These are phyloP conservation scores for Pelargonium fulgidum DNA, from an alignment of 441 rosid genomes.

Conservation along the genomic window DNA sequence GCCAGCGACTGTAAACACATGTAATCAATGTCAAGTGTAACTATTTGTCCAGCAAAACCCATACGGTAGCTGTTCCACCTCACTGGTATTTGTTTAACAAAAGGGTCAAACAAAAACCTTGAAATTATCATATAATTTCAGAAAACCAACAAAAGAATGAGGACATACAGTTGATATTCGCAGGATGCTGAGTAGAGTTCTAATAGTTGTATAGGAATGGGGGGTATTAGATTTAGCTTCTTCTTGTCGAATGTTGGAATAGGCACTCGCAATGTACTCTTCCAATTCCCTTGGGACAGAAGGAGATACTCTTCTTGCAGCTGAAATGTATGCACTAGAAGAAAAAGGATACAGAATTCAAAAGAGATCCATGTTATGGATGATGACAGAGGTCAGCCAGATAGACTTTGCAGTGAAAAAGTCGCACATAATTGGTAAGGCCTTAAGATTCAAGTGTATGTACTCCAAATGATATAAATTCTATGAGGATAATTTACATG, in stretches of 20 bases:
- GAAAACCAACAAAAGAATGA: background rate
- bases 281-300: conserved; percentile 77
- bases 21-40: conserved; percentile 15
- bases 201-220: conserved; percentile 91
- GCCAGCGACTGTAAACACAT: conserved; percentile 66
- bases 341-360: conserved; percentile 15
- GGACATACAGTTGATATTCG: conserved; percentile 89
- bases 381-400: conserved; percentile 2
- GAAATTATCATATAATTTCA: background rate
- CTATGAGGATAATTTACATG: background rate
- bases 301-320: conserved; percentile 89
- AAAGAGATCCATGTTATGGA: conserved; percentile 8
- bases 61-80: conserved; percentile 2
- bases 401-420: background rate
- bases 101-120: background rate
- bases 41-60: conserved; percentile 1
- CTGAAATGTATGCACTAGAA: conserved; percentile 84
- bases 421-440: background rate
- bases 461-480: background rate
- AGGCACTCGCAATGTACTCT: conserved; percentile 91
- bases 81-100: conserved; percentile 7
- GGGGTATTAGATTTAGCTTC: conserved; percentile 87
- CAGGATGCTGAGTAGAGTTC: conserved; percentile 92
- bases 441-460: background rate
- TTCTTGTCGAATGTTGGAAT: conserved; percentile 90